Percentiles rank a stretch among this genome's conserved stretches.
phyloP scores from a whole-genome alignment of 2,329 filamentous ascomycete genomes.

The Gnomoniopsis sp. region DNA sequence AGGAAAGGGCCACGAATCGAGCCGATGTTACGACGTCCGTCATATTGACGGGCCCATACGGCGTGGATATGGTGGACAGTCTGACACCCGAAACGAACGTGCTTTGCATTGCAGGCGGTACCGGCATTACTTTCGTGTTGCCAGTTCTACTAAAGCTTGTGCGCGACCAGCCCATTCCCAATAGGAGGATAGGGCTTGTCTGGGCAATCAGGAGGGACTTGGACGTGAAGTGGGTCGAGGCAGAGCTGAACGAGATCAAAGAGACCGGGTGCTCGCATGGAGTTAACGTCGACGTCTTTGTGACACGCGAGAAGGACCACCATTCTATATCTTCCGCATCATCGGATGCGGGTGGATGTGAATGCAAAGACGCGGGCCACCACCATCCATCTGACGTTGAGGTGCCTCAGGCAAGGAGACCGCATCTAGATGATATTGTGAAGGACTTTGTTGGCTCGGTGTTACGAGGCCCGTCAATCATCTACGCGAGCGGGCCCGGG shows the following conservation, averaged over 20 bases:
- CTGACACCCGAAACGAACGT: conserved; percentile 41
- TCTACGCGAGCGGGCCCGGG: conserved; percentile 59
- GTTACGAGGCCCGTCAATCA: conserved; percentile 45
- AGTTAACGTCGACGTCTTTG: conserved; percentile 54
- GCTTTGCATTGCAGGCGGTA: conserved; percentile 55
- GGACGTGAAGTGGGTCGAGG: conserved; percentile 56
- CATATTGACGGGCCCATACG: conserved; percentile 63
- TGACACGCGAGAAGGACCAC: conserved; percentile 48
- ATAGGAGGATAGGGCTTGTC: conserved; percentile 55
- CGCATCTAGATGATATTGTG: conserved; percentile 45
- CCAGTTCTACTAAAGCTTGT: conserved; percentile 43
- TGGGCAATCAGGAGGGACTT: conserved; percentile 57
- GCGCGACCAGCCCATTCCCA: conserved; percentile 25
- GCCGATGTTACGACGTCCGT: conserved; percentile 44
- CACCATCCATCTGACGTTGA: conserved; percentile 19
- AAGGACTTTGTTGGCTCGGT: conserved; percentile 45
- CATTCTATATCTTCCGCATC: conserved; percentile 23
- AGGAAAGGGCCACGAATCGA: conserved; percentile 3
- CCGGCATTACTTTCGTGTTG: conserved; percentile 55
- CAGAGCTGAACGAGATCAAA: conserved; percentile 51
- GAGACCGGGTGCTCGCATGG: conserved; percentile 32
- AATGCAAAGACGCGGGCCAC: conserved; percentile 15
- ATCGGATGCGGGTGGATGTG: conserved; percentile 22
- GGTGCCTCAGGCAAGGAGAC: conserved; percentile 32
- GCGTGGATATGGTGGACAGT: conserved; percentile 43